Evolutionary conservation across 129 eudicot species (phyloP), one percentile per base, ranked within the genome.

Genomic region (Artemisia argyi): DNA sequence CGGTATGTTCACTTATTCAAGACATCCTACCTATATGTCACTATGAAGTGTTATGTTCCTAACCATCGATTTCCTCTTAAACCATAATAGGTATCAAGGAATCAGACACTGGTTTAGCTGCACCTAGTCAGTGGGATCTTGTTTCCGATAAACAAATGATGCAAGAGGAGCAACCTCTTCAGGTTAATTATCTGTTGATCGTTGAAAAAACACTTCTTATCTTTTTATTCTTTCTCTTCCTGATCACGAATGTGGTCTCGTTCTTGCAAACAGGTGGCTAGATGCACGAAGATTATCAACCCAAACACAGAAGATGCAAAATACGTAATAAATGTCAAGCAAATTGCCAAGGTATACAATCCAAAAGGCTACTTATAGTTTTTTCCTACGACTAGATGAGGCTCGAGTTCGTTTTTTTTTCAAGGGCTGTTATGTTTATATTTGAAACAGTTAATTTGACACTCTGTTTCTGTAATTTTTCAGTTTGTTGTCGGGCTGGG

Each of bases 401-500:
- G 9, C 51, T 44, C 32, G 17, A 3, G 52, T 30, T 50, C 32
- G 3, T 53, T 9, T 61, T n/a, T 39, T 63, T 58, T 26, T 22
- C 46, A 39, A 52, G 15, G 2, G 18, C 18, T 52, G 53, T 48
- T 26, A 18, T 35, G 3, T 57, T 26, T 17, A 62, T 69, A 51
- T 11, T 16, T 11, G 63, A 53, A 80, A 22, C 39, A 48, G 15
- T 73, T 54, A 39, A 58, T 62, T 68, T 87, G 51, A 84, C 75
- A 39, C 24, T 57, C 2, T 12, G 11, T 63, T 57, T 50, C 32
- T n/a, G 3, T 65, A 56, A 55, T 30, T 75, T 59, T 83, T 64
- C 96, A 94, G 97, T 94, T 90, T 88, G 99, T 94, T 76, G 99
- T 94, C 69, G 99, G 97, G 51, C 78, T 94, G 53, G 99, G 99